Evolutionary conservation across 768 basidiomycete species (phyloP).

Genomic region (Trichaptum fuscoviolaceum): DNA sequence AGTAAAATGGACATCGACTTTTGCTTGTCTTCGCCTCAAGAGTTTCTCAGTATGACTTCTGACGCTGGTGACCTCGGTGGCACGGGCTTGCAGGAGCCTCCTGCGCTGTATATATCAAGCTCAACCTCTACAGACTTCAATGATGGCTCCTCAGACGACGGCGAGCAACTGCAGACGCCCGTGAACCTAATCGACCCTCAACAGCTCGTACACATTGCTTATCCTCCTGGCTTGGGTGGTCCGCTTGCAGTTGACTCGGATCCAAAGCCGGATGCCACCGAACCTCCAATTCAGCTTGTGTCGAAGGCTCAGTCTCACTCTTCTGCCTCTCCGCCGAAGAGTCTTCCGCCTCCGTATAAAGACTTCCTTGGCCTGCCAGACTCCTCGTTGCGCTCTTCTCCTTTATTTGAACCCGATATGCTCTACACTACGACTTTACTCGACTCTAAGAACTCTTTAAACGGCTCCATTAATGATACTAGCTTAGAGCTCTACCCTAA

Average conservation of each 20-base stretch:
- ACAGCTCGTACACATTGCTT: slow-evolving; percentile 19
- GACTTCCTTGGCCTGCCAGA: slow-evolving; percentile 12
- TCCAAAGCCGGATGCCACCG: slow-evolving; percentile 3
- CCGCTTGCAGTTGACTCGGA: background rate
- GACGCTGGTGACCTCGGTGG: background rate
- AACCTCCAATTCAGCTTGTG: slow-evolving; percentile 1
- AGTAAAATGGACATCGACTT: background rate
- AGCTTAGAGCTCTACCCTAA: background rate
- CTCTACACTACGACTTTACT: background rate
- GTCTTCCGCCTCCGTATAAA: slow-evolving; percentile 15
- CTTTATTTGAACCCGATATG: background rate
- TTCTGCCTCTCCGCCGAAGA: slow-evolving; percentile 8
- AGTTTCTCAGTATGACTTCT: background rate
- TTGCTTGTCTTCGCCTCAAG: background rate
- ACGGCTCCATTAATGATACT: background rate
- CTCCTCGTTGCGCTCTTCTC: background rate
- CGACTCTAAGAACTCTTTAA: background rate
- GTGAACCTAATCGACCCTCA: slow-evolving; percentile 28
- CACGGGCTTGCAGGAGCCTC: background rate
- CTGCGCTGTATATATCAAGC: background rate
- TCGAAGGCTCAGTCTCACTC: slow-evolving; percentile 7
- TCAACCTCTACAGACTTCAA: slow-evolving; percentile 8
- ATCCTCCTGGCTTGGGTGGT: slow-evolving; percentile 4
- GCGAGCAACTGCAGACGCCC: slow-evolving; percentile 37
- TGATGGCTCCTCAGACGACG: slow-evolving; percentile 34